Conservation (phyloP, 768 basidiomycete species). For the Tulasnella sp. region DNA sequence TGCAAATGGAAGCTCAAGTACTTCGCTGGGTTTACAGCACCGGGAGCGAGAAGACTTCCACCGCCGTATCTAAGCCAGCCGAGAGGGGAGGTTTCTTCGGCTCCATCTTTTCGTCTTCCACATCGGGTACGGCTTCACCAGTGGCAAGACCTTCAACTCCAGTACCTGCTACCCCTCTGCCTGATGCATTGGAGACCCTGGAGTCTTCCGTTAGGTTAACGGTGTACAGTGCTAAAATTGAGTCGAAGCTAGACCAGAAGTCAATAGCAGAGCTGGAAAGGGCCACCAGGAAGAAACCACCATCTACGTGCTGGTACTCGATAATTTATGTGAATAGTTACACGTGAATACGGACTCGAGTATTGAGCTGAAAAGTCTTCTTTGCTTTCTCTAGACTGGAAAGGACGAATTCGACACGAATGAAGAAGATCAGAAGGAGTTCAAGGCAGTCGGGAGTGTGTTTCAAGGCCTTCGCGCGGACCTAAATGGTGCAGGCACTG, state of each 20-base stretch:
- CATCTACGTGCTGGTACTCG: slow-evolving; percentile 66
- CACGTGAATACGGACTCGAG: not conserved
- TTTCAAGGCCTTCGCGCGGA: slow-evolving; percentile 86
- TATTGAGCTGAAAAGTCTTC: too few species aligned
- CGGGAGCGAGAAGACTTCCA: slow-evolving; percentile 55
- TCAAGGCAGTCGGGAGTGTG: slow-evolving; percentile 66
- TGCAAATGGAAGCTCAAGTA: slow-evolving; percentile 78
- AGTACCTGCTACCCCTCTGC: slow-evolving; percentile 36
- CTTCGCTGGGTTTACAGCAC: slow-evolving; percentile 72
- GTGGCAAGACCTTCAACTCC: slow-evolving; percentile 39
- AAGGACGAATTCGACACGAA: slow-evolving; percentile 76
- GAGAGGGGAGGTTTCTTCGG: slow-evolving; percentile 42
- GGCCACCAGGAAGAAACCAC: slow-evolving; percentile 94
- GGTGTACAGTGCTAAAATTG: slow-evolving; percentile 63
- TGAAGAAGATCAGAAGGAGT: slow-evolving; percentile 60
- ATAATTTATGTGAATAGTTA: slow-evolving; percentile 69
- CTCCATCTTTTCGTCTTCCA: slow-evolving; percentile 42
- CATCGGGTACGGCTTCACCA: slow-evolving; percentile 36
- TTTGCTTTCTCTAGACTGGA: slow-evolving; percentile 54
- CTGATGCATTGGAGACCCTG: slow-evolving; percentile 41
- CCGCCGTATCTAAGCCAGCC: slow-evolving; percentile 25
- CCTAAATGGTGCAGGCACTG: slow-evolving; percentile 66
- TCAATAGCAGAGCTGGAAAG: slow-evolving; percentile 70
- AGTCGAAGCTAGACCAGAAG: slow-evolving; percentile 62
- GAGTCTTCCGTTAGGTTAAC: slow-evolving; percentile 58